These are phyloP conservation scores for Macrophomina tecta DNA, from an alignment of 2,329 filamentous ascomycete genomes.

Conservation along the genomic window DNA sequence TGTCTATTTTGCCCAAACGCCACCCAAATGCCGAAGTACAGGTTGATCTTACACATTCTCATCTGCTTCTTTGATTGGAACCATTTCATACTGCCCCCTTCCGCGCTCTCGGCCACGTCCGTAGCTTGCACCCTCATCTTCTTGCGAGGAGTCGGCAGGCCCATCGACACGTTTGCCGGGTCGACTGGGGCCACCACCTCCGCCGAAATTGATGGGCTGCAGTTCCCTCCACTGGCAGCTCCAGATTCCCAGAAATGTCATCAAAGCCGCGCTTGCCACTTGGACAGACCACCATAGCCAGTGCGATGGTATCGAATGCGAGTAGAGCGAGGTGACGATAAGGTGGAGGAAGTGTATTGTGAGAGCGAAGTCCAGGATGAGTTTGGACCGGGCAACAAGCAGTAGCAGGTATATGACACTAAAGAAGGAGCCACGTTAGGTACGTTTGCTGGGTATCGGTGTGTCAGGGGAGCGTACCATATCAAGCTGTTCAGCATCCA, in stretches of 20 bases:
- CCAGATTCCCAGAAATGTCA: slow-evolving; percentile 81
- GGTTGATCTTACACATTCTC: slow-evolving; percentile 40
- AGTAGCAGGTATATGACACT: slow-evolving; percentile 85
- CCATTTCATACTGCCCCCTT: slow-evolving; percentile 57
- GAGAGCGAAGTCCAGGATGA: slow-evolving; percentile 92
- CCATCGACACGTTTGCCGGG: slow-evolving; percentile 32
- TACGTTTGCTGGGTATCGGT: background rate
- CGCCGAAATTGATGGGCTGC: slow-evolving; percentile 85
- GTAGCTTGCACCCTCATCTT: slow-evolving; percentile 47
- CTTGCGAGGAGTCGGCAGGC: slow-evolving; percentile 30
- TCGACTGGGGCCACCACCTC: slow-evolving; percentile 46
- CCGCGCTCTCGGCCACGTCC: slow-evolving; percentile 49
- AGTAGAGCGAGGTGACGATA: slow-evolving; percentile 77
- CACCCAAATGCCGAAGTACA: slow-evolving; percentile 38
- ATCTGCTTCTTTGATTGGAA: slow-evolving; percentile 48
- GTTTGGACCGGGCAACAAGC: slow-evolving; percentile 85
- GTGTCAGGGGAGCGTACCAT: slow-evolving; percentile 57
- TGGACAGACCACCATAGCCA: slow-evolving; percentile 86
- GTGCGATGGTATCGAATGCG: slow-evolving; percentile 75
- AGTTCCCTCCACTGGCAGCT: slow-evolving; percentile 90
- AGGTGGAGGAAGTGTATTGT: slow-evolving; percentile 87
- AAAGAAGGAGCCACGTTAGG: slow-evolving; percentile 28
- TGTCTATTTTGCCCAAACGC: slow-evolving; percentile 35
- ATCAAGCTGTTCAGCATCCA: slow-evolving; percentile 71
- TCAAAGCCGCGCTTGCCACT: slow-evolving; percentile 64